These are phyloP conservation scores for Saraca asoca DNA, from an alignment of 331 rosid species.

Conservation along the genomic window DNA sequence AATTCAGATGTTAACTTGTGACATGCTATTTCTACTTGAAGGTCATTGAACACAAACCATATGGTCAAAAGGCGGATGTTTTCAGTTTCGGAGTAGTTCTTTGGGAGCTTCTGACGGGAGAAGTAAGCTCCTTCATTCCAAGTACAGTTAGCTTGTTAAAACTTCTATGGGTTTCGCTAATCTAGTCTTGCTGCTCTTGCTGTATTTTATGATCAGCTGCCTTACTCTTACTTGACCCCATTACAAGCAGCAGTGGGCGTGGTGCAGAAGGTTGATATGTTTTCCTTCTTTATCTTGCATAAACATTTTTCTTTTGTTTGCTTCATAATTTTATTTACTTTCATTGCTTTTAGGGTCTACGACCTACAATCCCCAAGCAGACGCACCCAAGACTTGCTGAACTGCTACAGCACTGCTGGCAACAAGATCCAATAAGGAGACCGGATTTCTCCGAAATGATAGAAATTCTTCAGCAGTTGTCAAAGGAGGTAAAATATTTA, in stretches of 20 bases:
- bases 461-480: conserved; percentile 66
- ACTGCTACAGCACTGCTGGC: conserved; percentile 90
- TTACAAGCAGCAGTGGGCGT: conserved; percentile 99
- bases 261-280: conserved; percentile 82
- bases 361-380: conserved; percentile 82
- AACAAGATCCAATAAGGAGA: conserved; percentile 72
- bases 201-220: conserved; percentile 55
- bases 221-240: conserved; percentile 84
- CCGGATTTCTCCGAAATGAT: conserved; percentile 74
- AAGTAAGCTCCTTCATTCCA: conserved; percentile 57
- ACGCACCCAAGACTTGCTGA: conserved; percentile 73
- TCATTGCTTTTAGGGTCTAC: conserved; percentile 59
- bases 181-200: conserved; percentile 10
- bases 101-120: conserved; percentile 98
- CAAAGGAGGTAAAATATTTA: conserved; percentile 75
- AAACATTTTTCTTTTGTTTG: conserved; percentile 9
- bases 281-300: conserved; percentile 5
- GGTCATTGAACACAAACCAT: conserved; percentile 99
- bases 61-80: conserved; percentile 92
- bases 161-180: neutral
- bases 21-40: conserved; percentile 45
- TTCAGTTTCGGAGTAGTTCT: conserved; percentile 93
- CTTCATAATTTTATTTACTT: conserved; percentile 26
- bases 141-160: conserved; percentile 17
- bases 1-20: conserved; percentile 36